These are phyloP conservation scores for Huiozyma sinensis DNA, from an alignment of 805 yeast genomes.

Conservation along the genomic window DNA sequence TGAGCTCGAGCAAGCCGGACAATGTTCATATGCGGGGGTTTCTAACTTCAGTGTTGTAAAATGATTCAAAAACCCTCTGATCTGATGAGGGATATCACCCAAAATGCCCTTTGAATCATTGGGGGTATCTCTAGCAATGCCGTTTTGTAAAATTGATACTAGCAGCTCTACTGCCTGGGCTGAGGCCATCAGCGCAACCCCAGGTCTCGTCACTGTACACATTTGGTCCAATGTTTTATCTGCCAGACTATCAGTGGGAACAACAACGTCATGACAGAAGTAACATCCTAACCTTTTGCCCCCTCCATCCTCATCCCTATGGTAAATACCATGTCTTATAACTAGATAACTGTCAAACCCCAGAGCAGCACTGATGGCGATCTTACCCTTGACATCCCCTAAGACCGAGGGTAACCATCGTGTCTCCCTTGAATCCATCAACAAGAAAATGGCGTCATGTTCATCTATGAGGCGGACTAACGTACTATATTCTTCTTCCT, in stretches of 20 bases:
- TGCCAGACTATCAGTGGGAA: constrained; percentile 79
- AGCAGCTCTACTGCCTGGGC: constrained; percentile 77
- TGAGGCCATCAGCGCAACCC: constrained; percentile 82
- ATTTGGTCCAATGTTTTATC: constrained; percentile 91
- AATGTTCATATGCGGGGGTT: constrained; percentile 63
- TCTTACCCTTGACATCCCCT: constrained; percentile 53
- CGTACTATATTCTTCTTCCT: constrained; percentile 40
- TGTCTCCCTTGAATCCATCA: constrained; percentile 92
- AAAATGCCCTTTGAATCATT: constrained; percentile 31
- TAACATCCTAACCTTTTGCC: constrained; percentile 72
- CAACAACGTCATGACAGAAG: constrained; percentile 91
- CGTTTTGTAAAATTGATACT: constrained; percentile 64
- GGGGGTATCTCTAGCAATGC: constrained; percentile 28
- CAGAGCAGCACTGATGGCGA: constrained; percentile 82
- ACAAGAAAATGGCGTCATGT: constrained; percentile 69
- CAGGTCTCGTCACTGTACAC: constrained; percentile 98
- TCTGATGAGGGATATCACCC: constrained; percentile 80
- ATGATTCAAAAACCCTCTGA: constrained; percentile 71
- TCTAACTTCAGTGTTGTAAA: constrained; percentile 53
- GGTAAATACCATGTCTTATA: constrained; percentile 74
- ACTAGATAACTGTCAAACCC: constrained; percentile 92
- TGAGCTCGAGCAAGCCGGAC: constrained; percentile 74
- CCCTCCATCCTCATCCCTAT: constrained; percentile 8
- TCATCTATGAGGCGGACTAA: constrained; percentile 43
- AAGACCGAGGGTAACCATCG: constrained; percentile 95